phyloP scores from a whole-genome alignment of 2,329 filamentous ascomycete genomes.

The Phaeoacremonium minimum region DNA sequence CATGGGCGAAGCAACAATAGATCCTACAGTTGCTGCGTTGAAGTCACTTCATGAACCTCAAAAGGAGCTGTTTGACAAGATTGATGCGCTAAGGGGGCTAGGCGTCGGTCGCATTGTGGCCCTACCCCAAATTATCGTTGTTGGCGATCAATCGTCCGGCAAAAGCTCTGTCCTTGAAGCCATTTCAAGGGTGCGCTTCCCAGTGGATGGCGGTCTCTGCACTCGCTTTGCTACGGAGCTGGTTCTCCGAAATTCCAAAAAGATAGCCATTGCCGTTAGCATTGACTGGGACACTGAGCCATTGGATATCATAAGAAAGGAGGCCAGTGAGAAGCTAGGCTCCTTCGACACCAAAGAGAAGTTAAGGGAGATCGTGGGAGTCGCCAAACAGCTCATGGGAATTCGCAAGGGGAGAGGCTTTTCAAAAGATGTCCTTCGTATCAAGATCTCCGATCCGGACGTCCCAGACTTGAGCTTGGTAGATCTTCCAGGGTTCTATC shows the following conservation, averaged over 20 bases:
- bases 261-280: constrained; percentile 32
- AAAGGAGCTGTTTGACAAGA: constrained; percentile 39
- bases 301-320: neutral
- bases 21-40: neutral
- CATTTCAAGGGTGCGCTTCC: constrained; percentile 57
- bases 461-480: constrained; percentile 46
- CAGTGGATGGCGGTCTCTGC: constrained; percentile 48
- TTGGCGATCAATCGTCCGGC: constrained; percentile 56
- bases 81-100: constrained; percentile 44
- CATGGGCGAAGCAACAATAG: neutral
- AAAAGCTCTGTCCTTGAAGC: constrained; percentile 65
- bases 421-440: constrained; percentile 38
- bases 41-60: neutral
- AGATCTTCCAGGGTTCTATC: constrained; percentile 46
- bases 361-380: constrained; percentile 43
- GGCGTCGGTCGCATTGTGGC: constrained; percentile 42
- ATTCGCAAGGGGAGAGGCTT: constrained; percentile 27
- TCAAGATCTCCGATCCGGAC: constrained; percentile 39
- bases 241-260: constrained; percentile 37
- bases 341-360: constrained; percentile 21
- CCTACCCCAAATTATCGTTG: constrained; percentile 52
- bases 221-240: constrained; percentile 60
- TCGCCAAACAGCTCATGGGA: constrained; percentile 47
- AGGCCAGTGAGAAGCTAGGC: neutral
- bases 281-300: constrained; percentile 28